Evolutionary conservation across 225 moss, liverwort and hornwort genomes (phyloP), one percentile per base, ranked within the genome.

Genomic region (Neckera pumila): DNA sequence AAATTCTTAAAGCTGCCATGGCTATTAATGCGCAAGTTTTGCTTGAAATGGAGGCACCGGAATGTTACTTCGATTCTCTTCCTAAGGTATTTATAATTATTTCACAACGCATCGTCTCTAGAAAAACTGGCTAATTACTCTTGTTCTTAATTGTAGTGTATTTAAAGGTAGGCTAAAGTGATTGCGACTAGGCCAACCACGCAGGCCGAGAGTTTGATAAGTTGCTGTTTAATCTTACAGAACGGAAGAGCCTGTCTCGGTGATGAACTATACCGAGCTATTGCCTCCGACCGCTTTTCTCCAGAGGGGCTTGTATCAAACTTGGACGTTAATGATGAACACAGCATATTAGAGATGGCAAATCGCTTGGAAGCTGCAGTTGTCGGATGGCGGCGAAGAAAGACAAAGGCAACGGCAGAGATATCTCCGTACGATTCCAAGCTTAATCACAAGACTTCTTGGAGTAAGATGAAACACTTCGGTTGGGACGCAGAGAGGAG

Each of bases 1-100:
- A 99, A 92, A 96, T 99, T 83, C 93, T 99, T 7, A 99, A 99
- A 91, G 98, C 98, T 42, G 97, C 96, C 81, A 96, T 96, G 96
- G 98, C 98, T 85, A 99, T 99, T 45, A 99, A 99, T 84, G 92
- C 94, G 64, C 95, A 94, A 85, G 94, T 96, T 75, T 93, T 99
- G 79, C 91, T 94, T 42, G 98, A 99, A 81, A 99, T 99, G 98
- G 97, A 96, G 87, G 94, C 92, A 15, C 98, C 98, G 10, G 96
- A 93, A 78, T 93, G 91, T 61, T 99, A 97, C 88, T 93, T 94
- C 81, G 96, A 99, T 47, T 96, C 96, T 58, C 91, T 99, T 30
- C 97, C 98, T 12, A 99, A 99, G 96, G 98, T 99, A 82, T 15
- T 56, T 70, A 43, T 23, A 81, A 47, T 63, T 34, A 43, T 84